Percentiles rank a stretch among this genome's conserved stretches.
Evolutionary conservation across 257 asterid species (phyloP).

Genomic region (Solanum neorickii): DNA sequence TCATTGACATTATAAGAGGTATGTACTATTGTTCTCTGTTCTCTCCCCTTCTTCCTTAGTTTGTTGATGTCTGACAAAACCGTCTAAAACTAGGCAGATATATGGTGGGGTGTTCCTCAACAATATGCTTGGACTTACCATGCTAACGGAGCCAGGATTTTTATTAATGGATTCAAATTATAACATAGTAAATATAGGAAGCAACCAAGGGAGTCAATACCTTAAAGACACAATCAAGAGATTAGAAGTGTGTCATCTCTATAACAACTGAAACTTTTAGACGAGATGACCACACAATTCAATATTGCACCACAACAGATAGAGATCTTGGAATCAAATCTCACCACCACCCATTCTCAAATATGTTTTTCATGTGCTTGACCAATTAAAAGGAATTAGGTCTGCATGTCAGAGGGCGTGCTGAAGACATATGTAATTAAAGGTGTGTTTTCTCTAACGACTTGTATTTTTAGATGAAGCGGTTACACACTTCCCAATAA

Average conservation of each 20-base stretch:
- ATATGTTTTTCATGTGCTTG: too few relatives aligned
- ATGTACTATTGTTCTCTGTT: neutral
- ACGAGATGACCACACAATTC: too few relatives aligned
- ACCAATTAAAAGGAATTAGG: too few relatives aligned
- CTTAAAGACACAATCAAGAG: too few relatives aligned
- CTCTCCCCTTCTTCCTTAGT: neutral
- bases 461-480: neutral
- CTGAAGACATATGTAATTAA: too few relatives aligned
- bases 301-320: too few relatives aligned
- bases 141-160: neutral
- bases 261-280: too few relatives aligned
- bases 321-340: too few relatives aligned
- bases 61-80: neutral
- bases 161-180: neutral
- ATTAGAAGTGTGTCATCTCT: too few relatives aligned
- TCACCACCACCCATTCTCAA: too few relatives aligned
- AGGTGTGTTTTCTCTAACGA: neutral
- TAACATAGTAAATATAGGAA: neutral
- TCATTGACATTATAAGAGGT: conserved; percentile 63
- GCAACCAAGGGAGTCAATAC: neutral
- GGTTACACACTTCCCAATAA: neutral
- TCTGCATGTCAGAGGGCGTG: too few relatives aligned
- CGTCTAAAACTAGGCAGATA: conserved; percentile 22
- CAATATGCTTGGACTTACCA: conserved; percentile 38
- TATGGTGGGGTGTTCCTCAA: conserved; percentile 49